Evolutionary conservation across 345 rosid species (phyloP).

Genomic region (Boechera retrofracta): DNA sequence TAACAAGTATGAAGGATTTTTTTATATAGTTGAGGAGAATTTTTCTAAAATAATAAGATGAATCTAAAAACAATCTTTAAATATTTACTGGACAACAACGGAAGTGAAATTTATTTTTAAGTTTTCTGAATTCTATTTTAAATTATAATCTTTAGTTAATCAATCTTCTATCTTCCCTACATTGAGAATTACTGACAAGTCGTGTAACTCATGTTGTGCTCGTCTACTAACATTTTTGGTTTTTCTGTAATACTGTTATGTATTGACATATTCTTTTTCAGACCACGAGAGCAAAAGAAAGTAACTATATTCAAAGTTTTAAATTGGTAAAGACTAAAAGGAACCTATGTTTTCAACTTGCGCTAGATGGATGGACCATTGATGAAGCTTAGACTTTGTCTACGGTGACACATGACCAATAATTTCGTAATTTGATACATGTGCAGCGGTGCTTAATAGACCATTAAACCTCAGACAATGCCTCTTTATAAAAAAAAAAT

Average conservation of each 20-base stretch:
- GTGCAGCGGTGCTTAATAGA: not conserved
- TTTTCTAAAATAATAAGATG: too few species aligned
- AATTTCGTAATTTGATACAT: not conserved
- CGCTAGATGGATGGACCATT: constrained; percentile 3
- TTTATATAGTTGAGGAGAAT: too few species aligned
- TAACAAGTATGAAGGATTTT: not conserved
- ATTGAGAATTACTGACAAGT: not conserved
- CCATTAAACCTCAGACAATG: not conserved
- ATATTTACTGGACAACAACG: not conserved
- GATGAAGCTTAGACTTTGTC: not conserved
- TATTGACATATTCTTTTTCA: not conserved
- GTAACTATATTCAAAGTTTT: not conserved
- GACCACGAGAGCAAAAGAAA: not conserved
- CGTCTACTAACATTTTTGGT: not conserved
- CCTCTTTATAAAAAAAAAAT: too few species aligned
- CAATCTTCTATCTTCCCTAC: not conserved
- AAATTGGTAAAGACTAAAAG: not conserved
- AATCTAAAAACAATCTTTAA: not conserved
- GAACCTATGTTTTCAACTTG: not conserved
- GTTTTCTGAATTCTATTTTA: not conserved
- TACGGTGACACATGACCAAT: constrained; percentile 3
- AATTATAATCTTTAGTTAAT: not conserved
- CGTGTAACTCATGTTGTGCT: not conserved
- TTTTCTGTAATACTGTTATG: not conserved
- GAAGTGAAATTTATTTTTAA: not conserved